Evolutionary conservation across 495 filamentous ascomycete genomes (phyloP), one percentile per base, ranked within the genome.

Genomic region (Sabuloglossum arenarium): DNA sequence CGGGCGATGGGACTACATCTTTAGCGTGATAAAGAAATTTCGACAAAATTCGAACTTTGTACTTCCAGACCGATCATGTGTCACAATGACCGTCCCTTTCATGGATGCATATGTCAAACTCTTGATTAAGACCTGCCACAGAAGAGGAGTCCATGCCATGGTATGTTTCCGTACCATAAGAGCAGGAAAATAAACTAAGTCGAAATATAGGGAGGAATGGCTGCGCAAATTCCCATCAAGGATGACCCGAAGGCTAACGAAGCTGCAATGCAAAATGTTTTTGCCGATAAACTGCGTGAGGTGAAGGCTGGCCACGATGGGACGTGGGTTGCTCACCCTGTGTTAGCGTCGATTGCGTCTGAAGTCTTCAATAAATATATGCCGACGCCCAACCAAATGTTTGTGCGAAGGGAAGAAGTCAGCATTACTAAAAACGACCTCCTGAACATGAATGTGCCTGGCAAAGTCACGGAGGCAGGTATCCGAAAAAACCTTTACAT

Each of bases 1-100:
- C 70, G 91, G 91, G 53, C 84, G 91, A 53, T 99, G 91, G 91
- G 91, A 99, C 67, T 99, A 99, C 76, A 97, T 99, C 73, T 98
- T 99, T 76, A 90, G 82, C 68, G 86, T 91, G 65, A 99, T 99
- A 76, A 99, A 99, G 78, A 95, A 94, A 72, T 96, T 97, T 82
- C 85, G 93, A 62, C 79, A 94, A 61, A 88, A 95, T 74, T 73
- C 85, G 59, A 79, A 81, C 66, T 99, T 96, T 67, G 80, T 97
- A 57, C 80, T 99, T 16, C 93, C 91, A 10, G 93, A 99, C 64
- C 86, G 91, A 49, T 79, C 79, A 32, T 78, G 79, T 58, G 87
- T 98, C 34, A 98, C 91, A 61, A 98, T 98, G 91, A 96, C 89
- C 27, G 86, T 94, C 0, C 91, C 91, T 1, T 98, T 98, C 75